phyloP scores from a whole-genome alignment of 148 eudicot species.

The Silene conica region DNA sequence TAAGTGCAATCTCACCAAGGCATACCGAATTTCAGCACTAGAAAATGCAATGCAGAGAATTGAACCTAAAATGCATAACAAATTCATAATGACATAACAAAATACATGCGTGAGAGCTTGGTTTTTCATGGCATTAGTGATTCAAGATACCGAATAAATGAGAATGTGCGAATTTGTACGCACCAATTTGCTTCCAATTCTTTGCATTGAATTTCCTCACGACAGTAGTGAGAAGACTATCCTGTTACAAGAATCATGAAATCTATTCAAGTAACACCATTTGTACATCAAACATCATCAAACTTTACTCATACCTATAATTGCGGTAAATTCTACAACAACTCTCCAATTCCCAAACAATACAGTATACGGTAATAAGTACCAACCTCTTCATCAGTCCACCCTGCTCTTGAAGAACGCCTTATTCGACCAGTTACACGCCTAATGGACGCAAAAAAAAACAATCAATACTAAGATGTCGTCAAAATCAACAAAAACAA shows the following conservation, averaged over 20 bases:
- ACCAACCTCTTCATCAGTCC: conserved; percentile 88
- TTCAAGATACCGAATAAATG: neutral
- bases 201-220: conserved; percentile 54
- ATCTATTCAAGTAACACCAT: neutral
- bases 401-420: conserved; percentile 79
- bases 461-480: neutral
- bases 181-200: conserved; percentile 83
- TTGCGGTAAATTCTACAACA: too few relatives aligned
- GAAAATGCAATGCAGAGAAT: neutral
- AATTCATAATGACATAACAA: neutral
- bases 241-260: conserved; percentile 37
- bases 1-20: neutral
- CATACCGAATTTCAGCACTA: neutral
- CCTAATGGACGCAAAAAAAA: conserved; percentile 14
- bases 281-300: neutral
- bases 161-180: too few relatives aligned
- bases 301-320: neutral
- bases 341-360: neutral
- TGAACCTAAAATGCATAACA: neutral
- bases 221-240: conserved; percentile 42
- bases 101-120: too few relatives aligned
- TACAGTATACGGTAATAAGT: neutral
- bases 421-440: conserved; percentile 38
- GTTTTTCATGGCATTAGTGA: too few relatives aligned
- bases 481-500: neutral